Evolutionary conservation across 805 yeast genomes (phyloP).

Genomic region (Candida stauntonica): DNA sequence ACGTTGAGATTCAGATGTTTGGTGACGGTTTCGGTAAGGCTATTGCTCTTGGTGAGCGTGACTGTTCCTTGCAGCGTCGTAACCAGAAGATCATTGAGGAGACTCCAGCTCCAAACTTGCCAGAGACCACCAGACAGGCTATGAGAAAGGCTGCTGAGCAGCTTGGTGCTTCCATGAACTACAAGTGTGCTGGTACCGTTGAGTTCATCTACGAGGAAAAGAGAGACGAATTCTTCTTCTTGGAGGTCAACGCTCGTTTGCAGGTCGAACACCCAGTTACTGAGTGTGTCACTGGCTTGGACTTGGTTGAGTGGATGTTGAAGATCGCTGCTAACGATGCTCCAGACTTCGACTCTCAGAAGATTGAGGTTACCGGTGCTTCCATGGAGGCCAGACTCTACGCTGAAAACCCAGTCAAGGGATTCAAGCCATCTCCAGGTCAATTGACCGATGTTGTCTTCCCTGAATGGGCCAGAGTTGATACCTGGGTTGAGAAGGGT

Average conservation of each 20-base stretch:
- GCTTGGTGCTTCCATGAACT: slow-evolving; percentile 75
- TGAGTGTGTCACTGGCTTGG: slow-evolving; percentile 91
- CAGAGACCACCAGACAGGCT: slow-evolving; percentile 65
- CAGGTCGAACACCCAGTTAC: slow-evolving; percentile 99
- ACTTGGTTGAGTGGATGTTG: slow-evolving; percentile 96
- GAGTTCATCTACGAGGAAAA: slow-evolving; percentile 88
- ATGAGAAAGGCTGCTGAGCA: slow-evolving; percentile 85
- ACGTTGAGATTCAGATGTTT: slow-evolving; percentile 93
- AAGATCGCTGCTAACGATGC: slow-evolving; percentile 85
- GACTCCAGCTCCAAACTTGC: slow-evolving; percentile 95
- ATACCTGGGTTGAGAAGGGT: slow-evolving; percentile 91
- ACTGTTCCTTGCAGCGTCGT: slow-evolving; percentile 95
- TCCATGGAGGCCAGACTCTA: slow-evolving; percentile 96
- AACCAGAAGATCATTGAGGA: slow-evolving; percentile 96
- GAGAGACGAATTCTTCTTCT: slow-evolving; percentile 86
- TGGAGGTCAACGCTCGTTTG: slow-evolving; percentile 93
- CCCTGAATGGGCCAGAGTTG: slow-evolving; percentile 91
- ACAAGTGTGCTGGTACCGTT: slow-evolving; percentile 96
- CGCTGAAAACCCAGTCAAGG: slow-evolving; percentile 96
- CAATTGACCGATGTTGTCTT: slow-evolving; percentile 79
- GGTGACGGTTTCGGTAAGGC: slow-evolving; percentile 96
- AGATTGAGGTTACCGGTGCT: slow-evolving; percentile 69
- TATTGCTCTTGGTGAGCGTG: slow-evolving; percentile 94
- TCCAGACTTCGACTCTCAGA: slow-evolving; percentile 61
- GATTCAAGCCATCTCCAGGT: slow-evolving; percentile 95